Percentiles rank a stretch among this genome's conserved stretches.
These are phyloP conservation scores for Amanita subjunquillea DNA, from an alignment of 768 basidiomycete genomes.

Conservation along the genomic window DNA sequence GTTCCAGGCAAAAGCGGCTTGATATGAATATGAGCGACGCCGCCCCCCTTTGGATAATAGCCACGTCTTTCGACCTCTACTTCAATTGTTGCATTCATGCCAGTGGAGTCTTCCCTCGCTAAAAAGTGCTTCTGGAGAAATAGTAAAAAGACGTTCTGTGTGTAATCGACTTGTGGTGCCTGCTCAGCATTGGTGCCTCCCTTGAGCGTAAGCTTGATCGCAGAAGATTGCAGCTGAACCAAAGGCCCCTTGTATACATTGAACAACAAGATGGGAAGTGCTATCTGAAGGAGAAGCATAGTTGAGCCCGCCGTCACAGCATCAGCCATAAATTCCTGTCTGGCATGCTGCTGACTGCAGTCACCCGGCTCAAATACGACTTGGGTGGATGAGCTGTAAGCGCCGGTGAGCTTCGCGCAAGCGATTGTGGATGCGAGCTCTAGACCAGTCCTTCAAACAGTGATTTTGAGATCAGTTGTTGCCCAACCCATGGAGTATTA, in stretches of 20 bases:
- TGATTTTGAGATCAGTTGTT: neutral
- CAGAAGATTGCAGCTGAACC: neutral
- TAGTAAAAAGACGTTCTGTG: constrained; percentile 53
- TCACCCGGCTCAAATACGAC: constrained; percentile 48
- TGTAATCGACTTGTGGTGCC: constrained; percentile 74
- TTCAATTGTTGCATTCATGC: constrained; percentile 11
- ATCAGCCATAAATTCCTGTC: constrained; percentile 25
- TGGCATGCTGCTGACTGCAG: constrained; percentile 23
- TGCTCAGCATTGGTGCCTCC: constrained; percentile 67
- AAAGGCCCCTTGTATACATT: constrained; percentile 16
- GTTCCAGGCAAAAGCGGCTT: constrained; percentile 30
- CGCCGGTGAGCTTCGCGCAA: constrained; percentile 42
- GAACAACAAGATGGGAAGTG: constrained; percentile 62
- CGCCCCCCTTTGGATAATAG: constrained; percentile 69
- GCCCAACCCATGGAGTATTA: constrained; percentile 4
- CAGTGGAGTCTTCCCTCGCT: constrained; percentile 15
- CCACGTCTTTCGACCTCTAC: constrained; percentile 49
- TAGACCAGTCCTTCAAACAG: constrained; percentile 27
- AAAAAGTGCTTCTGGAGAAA: constrained; percentile 55
- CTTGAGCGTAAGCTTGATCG: constrained; percentile 41
- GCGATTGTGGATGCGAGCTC: constrained; percentile 55
- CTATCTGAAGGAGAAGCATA: constrained; percentile 60
- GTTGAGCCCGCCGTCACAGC: constrained; percentile 62
- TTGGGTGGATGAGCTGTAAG: constrained; percentile 37
- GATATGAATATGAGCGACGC: constrained; percentile 38